Conservation (phyloP, 768 basidiomycete genomes). For the Leucocoprinus birnbaumii region DNA sequence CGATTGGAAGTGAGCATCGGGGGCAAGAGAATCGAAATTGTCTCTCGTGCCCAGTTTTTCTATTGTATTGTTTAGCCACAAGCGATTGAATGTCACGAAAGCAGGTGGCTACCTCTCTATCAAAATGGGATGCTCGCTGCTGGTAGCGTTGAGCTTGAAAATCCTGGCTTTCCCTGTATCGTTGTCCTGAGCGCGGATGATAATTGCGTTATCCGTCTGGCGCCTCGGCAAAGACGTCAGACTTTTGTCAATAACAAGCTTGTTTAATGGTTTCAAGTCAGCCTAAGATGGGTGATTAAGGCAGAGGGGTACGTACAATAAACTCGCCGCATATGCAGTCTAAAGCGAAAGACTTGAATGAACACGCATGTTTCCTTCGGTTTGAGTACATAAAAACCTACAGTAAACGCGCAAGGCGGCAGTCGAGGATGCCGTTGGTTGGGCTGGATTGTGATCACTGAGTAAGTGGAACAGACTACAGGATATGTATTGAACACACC, state of each 20-base stretch:
- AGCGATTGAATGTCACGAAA: neutral
- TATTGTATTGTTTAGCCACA: conserved; percentile 23
- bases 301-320: conserved; percentile 51
- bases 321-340: conserved; percentile 90
- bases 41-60: conserved; percentile 67
- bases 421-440: conserved; percentile 75
- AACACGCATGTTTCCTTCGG: conserved; percentile 14
- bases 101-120: conserved; percentile 63
- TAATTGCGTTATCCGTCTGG: conserved; percentile 75
- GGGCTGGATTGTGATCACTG: conserved; percentile 42
- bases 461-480: neutral
- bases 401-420: conserved; percentile 82
- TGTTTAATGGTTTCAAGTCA: conserved; percentile 4
- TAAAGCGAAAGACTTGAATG: conserved; percentile 23
- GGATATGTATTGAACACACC: conserved; percentile 41
- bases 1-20: conserved; percentile 63
- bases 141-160: conserved; percentile 83
- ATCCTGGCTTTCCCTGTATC: conserved; percentile 56
- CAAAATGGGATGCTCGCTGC: conserved; percentile 61
- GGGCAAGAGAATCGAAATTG: conserved; percentile 74
- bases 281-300: neutral
- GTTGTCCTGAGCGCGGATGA: conserved; percentile 73
- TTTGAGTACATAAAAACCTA: conserved; percentile 32
- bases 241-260: conserved; percentile 83
- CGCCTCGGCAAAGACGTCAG: conserved; percentile 66